Evolutionary conservation across 495 filamentous ascomycete species (phyloP).

Genomic region (Daldinia decipiens): DNA sequence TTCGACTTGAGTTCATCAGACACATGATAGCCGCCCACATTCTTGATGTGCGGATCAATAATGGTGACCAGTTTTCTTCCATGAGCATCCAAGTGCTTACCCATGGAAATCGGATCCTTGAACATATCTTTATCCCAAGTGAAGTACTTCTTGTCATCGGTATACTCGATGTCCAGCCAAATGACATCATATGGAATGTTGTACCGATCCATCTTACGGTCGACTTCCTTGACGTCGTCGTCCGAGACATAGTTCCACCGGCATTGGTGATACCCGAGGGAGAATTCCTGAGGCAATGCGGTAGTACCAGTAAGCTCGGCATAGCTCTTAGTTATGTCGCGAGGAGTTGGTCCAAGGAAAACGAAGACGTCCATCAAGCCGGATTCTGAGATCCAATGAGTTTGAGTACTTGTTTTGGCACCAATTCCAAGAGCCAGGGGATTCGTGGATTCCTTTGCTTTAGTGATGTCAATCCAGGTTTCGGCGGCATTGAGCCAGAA

Average conservation of each 20-base stretch:
- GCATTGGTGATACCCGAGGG: slow-evolving; percentile 95
- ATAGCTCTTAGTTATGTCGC: slow-evolving; percentile 82
- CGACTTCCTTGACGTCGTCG: slow-evolving; percentile 95
- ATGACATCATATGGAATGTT: slow-evolving; percentile 98
- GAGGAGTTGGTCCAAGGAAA: slow-evolving; percentile 86
- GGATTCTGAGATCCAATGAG: slow-evolving; percentile 96
- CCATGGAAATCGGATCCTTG: slow-evolving; percentile 85
- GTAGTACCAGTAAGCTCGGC: slow-evolving; percentile 94
- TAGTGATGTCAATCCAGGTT: slow-evolving; percentile 95
- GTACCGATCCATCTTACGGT: slow-evolving; percentile 93
- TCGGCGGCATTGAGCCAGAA: slow-evolving; percentile 99
- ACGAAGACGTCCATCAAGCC: slow-evolving; percentile 93
- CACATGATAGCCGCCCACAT: slow-evolving; percentile 78
- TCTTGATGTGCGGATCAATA: slow-evolving; percentile 98
- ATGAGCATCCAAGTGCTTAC: slow-evolving; percentile 80
- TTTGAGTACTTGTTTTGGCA: slow-evolving; percentile 78
- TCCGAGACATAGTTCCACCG: slow-evolving; percentile 99
- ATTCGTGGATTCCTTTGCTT: slow-evolving; percentile 77
- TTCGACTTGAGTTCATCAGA: slow-evolving; percentile 84
- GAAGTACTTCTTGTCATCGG: slow-evolving; percentile 96
- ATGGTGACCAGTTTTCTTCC: slow-evolving; percentile 92
- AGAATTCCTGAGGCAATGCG: slow-evolving; percentile 88
- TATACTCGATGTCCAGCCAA: slow-evolving; percentile 98
- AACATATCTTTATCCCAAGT: slow-evolving; percentile 93
- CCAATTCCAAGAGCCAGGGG: slow-evolving; percentile 77